These are phyloP conservation scores for Blastomyces parvus DNA, from an alignment of 2,329 filamentous ascomycete species.

Conservation along the genomic window DNA sequence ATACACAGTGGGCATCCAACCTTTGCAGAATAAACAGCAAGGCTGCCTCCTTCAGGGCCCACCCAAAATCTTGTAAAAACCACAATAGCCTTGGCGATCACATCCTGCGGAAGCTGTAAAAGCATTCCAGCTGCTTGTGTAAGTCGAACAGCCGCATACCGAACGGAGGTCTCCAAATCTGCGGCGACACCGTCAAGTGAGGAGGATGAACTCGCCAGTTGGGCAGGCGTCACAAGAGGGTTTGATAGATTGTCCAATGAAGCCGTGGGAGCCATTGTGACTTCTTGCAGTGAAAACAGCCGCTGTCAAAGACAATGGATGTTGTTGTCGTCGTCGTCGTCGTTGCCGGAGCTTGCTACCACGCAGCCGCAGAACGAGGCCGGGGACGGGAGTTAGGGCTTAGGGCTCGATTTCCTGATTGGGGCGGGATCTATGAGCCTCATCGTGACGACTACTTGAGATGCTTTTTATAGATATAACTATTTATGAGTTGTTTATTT, in stretches of 20 bases:
- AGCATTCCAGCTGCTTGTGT: conserved; percentile 52
- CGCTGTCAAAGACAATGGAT: background rate
- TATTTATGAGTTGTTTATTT: too few relatives aligned
- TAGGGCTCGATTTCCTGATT: background rate
- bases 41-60: conserved; percentile 37
- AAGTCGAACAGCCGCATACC: conserved; percentile 37
- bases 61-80: conserved; percentile 75
- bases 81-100: conserved; percentile 76
- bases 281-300: background rate
- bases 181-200: conserved; percentile 35
- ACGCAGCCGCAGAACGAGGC: background rate
- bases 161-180: conserved; percentile 36
- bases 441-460: background rate
- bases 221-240: conserved; percentile 36
- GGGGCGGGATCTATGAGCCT: background rate
- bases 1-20: conserved; percentile 18
- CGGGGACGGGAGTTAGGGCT: conserved; percentile 1
- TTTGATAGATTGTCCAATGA: conserved; percentile 35
- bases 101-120: conserved; percentile 72
- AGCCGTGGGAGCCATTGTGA: conserved; percentile 19
- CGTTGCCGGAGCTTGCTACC: background rate
- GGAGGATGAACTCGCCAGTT: conserved; percentile 37
- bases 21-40: conserved; percentile 36
- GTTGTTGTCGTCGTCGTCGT: background rate
- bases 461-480: too few relatives aligned